Evolutionary conservation across 345 rosid genomes (phyloP), one percentile per base, ranked within the genome.

Genomic region (Corchorus capsularis): DNA sequence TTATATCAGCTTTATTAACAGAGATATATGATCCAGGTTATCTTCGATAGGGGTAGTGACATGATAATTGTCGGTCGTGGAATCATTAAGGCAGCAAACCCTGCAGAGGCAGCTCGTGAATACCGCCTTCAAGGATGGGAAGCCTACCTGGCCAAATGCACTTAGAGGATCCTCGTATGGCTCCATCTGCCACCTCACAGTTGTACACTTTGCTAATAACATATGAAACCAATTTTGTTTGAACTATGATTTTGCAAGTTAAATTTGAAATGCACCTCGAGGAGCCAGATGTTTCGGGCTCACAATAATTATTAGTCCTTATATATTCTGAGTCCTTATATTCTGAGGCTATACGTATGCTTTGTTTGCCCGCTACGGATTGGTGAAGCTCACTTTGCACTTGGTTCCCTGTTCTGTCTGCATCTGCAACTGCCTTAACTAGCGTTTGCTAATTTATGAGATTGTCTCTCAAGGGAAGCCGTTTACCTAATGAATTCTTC

Each of bases 21-120:
- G 27, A 57, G 41, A n/a, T 13, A 32, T 68, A 43, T 19, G 35
- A 50, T 70, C 15, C 80, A 85, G 99, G 99, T 92, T 61, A 91
- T 96, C 60, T 78, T 78, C 50, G 97, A 93, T 80, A 83, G 98
- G 75, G 98, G 96, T 39, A 96, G 98, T 27, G 99, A 96, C 81
- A 92, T 96, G 20, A 92, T 96, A 66, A 96, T 96, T 7, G 97
- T 96, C 13, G 99, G 99, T n/a, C 90, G 98, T 5, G 98, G 99
- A 80, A 96, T 93, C 79, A 92, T 92, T 52, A 96, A 87, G 87
- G 99, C 98, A 1, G 81, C 85, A 19, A 80, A 93, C 50, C 96
- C 99, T 71, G 89, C 86, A 8, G 90, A 88, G 72, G 88, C 84
- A 67, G 97, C 99, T 60, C 90, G 86, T 0, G 94, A 91, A 56